Conservation (phyloP, 2,329 filamentous ascomycete species). For the Claviceps quebecensis region DNA sequence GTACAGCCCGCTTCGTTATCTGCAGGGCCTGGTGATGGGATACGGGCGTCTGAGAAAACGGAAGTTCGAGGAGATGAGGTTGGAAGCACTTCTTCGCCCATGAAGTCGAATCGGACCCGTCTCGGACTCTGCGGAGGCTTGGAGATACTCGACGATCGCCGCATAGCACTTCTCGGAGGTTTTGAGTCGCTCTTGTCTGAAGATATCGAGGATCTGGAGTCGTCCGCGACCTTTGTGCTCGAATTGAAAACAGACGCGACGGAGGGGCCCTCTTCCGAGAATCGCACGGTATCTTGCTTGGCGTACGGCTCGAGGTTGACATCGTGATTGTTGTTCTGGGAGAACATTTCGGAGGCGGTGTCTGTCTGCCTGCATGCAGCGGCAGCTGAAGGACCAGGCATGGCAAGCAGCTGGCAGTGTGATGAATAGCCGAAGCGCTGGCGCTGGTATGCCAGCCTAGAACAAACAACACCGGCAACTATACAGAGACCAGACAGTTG, state of each 20-base stretch:
- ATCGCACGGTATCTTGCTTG: constrained; percentile 6
- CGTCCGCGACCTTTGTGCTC: constrained; percentile 24
- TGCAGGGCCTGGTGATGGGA: constrained; percentile 12
- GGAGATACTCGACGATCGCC: constrained; percentile 39
- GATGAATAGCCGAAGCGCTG: not conserved
- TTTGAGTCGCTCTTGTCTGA: constrained; percentile 40
- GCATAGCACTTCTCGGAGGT: constrained; percentile 40
- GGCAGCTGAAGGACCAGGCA: constrained; percentile 1
- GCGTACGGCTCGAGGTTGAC: not conserved
- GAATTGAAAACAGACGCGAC: constrained; percentile 24
- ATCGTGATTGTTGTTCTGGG: not conserved
- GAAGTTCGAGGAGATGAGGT: constrained; percentile 38
- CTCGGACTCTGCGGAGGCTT: constrained; percentile 40
- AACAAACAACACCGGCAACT: not conserved
- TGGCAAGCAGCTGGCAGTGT: constrained; percentile 1
- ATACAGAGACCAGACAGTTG: not conserved
- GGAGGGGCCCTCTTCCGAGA: constrained; percentile 12
- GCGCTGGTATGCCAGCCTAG: not conserved
- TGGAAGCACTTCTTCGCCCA: constrained; percentile 45
- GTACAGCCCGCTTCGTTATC: constrained; percentile 15
- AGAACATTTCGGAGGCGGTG: not conserved
- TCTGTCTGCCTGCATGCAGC: constrained; percentile 5
- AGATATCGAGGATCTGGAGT: constrained; percentile 33
- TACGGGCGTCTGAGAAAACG: constrained; percentile 17
- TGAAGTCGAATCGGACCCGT: constrained; percentile 48